These are phyloP conservation scores for Carex littledalei DNA, from an alignment of 176 grass and related monocot species.

Conservation along the genomic window DNA sequence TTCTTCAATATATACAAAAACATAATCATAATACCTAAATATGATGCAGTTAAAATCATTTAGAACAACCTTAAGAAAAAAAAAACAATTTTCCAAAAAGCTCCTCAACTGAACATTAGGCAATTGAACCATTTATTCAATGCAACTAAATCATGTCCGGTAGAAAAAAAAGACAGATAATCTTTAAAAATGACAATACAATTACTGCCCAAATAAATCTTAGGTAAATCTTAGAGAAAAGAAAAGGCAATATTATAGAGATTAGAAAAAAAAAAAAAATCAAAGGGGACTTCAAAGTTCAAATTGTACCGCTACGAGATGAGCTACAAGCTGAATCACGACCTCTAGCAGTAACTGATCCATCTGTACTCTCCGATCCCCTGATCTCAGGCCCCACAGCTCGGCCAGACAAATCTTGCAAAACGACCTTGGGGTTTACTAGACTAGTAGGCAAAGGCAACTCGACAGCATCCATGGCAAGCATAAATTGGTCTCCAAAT, in stretches of 20 bases:
- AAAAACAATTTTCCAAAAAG: not conserved
- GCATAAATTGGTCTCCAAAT: slow-evolving; percentile 12
- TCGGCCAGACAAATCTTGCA: slow-evolving; percentile 37
- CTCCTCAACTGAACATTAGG: not conserved
- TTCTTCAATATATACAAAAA: not conserved
- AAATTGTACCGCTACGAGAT: slow-evolving; percentile 18
- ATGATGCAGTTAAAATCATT: not conserved
- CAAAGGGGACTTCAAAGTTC: not conserved
- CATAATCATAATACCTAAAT: too few relatives aligned
- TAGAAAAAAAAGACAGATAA: not conserved
- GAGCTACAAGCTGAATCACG: slow-evolving; percentile 21
- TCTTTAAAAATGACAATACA: not conserved
- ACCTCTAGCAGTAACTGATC: slow-evolving; percentile 7
- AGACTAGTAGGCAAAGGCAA: slow-evolving; percentile 56
- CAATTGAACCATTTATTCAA: not conserved
- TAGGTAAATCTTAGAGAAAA: not conserved
- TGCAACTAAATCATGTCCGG: not conserved
- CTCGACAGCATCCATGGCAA: slow-evolving; percentile 73
- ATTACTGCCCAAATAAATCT: not conserved
- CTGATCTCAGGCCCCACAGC: slow-evolving; percentile 25
- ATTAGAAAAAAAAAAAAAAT: not conserved
- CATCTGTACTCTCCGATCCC: slow-evolving; percentile 22
- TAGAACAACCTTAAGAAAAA: not conserved
- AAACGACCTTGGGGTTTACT: slow-evolving; percentile 38
- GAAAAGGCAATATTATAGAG: slow-evolving; percentile 9